Evolutionary conservation across 164 flowering plant genomes (phyloP), one percentile per base, ranked within the genome.

Genomic region (grape (Vitis vinifera)): DNA sequence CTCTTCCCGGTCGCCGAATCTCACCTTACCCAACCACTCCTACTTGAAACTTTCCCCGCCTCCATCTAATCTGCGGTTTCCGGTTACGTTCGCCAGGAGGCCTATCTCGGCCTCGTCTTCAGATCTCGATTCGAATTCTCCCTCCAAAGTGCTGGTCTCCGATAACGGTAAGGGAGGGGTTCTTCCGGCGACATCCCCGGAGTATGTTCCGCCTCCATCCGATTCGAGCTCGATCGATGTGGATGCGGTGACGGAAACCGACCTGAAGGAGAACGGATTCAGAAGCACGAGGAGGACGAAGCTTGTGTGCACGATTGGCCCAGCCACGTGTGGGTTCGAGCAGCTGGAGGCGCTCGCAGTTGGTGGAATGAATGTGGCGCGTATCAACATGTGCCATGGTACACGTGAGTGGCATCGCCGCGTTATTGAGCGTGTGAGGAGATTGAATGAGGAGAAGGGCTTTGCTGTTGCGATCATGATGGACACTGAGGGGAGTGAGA

Each of bases 401-500:
- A 86, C 92, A 2, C 77, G 92, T 6, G 97, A 94, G 67, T 94
- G 98, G 98, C 98, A 94, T 73, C 76, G 77, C 8, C 17, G 57
- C 0, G 97, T 94, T 31, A 92, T 94, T 56, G 78, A 86, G 66
- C 74, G 84, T 0, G 96, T 94, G 44, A 69, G 98, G 76, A 77
- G 81, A 76, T 75, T 92, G 75, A 94, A 94, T 64, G 94, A 86
- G 37, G 98, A 88, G 83, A 92, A 94, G 64, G 98, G 98, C 2
- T 94, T 57, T 53, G 98, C 98, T 3, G 96, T 94, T 7, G 98
- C 98, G 0, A 83, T 94, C 59, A 94, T 94, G 97, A 94, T 94
- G 98, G 98, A 94, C 66, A 94, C 98, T 6, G 98, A 94, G 71
- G 98, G 98, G 53, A 92, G 97, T 63, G 97, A 94, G 85, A 91